Base-by-base conservation (phyloP, 306 rosid genomes). In the Vigna radiata region DNA sequence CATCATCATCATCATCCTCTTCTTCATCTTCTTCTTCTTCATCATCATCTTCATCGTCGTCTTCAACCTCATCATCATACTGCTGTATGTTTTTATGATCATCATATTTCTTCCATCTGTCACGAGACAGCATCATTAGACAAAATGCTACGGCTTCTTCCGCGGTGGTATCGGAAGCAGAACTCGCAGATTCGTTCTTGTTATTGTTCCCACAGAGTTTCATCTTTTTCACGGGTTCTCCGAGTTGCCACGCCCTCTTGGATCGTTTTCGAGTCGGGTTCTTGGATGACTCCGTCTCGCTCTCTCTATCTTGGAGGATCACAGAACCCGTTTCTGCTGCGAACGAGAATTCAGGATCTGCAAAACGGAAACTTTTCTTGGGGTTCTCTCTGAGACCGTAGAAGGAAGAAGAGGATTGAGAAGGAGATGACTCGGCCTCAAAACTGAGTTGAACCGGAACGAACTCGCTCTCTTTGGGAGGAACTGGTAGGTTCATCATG, bases 121-220 rank as follows among this genome's bases (percentile, higher is more conserved):
- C 97, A 3, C 97, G 89, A 1, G 98, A 95, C 13, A 95, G 77
- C 92, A 91, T 81, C 92, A 95, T 91, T 61, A 95, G 92, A 54
- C 96, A 92, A 37, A 88, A 88, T 4, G 99, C 98, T 0, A 95
- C 82, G 47, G 87, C 90, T 79, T 95, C 97, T 18, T 92, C 97
- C 1, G 96, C 79, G 1, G 99, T 87, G 2, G 88, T 71, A 15
- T 89, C 91, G 1, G 99, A 95, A 53, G 83, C 84, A 2, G 97
- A 92, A 67, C 99, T 95, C 17, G 71, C 89, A 0, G 94, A 86
- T 43, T 85, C 96, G 63, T 78, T 79, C 58, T 48, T 29, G 54
- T 19, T 76, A 33, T 23, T 16, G 5, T 2, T 68, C 17, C 73
- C 76, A 49, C 60, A 18, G 0, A 27, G 15, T 63, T 65, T 39